Evolutionary conservation across 371 early-diverging fungal species (phyloP), one percentile per base, ranked within the genome.

Genomic region (Enterocytospora artemiae): DNA sequence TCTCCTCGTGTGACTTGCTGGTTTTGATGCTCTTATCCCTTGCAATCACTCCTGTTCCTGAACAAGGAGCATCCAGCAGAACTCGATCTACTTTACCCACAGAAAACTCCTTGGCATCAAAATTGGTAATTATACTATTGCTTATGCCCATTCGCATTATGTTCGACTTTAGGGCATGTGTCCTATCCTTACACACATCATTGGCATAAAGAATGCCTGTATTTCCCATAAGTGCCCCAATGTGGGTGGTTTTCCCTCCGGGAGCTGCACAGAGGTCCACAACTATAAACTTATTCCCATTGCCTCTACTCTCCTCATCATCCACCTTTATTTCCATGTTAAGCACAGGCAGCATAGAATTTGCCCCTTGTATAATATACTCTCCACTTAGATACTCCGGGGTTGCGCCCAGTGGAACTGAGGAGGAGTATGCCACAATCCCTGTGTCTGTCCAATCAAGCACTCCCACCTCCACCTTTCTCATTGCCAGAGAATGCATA

Each of bases 311-410:
- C n/a, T n/a, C n/a, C 52, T 85, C 83, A 67, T 93, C 90, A 20
- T 60, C 60, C 18, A 70, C 70, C 32, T 68, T 55, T 0, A 65
- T 41, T 12, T 88, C 91, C 25, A 97, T 79, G 0, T 93, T 87
- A 82, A 97, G 86, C 30, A 94, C 96, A 20, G 96, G 93, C 64
- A 97, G 80, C 80, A 95, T 90, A 0, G 94, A 94, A 12, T 90
- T 86, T 2, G 95, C 95, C 0, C 93, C 88, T 77, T 97, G 98
- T 44, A 97, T 85, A 86, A 91, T 92, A 72, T 97, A 97, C 68
- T 91, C 88, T n/a, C 98, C 98, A n/a, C 92, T 90, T 61, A 97
- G 84, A 72, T 96, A 97, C 78, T 97, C 98, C 59, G 96, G 96
- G 0, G 98, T 96, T 1, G 98, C 98, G 22, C 77, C 79, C 18